phyloP scores from a whole-genome alignment of 495 filamentous ascomycete genomes.

The Neurospora tetraspora region DNA sequence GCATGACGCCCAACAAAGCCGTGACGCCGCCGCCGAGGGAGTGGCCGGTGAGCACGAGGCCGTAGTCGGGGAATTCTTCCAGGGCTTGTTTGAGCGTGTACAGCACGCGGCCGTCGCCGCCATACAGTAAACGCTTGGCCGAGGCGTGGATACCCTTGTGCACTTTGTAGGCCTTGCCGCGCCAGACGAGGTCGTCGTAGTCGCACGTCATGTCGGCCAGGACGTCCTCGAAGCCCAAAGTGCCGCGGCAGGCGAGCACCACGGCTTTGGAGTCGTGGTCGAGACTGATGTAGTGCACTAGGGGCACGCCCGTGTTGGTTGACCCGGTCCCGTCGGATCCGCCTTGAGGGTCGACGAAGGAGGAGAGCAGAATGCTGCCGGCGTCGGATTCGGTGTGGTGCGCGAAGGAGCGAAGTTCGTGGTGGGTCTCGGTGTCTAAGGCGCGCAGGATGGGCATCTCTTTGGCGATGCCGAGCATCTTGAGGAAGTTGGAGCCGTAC shows the following conservation, averaged over 20 bases:
- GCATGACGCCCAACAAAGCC: slow-evolving; percentile 62
- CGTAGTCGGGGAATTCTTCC: slow-evolving; percentile 61
- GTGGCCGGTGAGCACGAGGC: slow-evolving; percentile 67
- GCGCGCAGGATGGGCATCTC: slow-evolving; percentile 35
- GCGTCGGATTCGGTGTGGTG: slow-evolving; percentile 58
- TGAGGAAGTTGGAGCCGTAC: slow-evolving; percentile 62
- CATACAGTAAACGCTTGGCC: slow-evolving; percentile 57
- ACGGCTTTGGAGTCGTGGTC: slow-evolving; percentile 72
- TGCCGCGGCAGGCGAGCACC: slow-evolving; percentile 66
- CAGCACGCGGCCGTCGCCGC: slow-evolving; percentile 54
- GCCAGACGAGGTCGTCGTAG: slow-evolving; percentile 61
- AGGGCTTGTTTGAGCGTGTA: slow-evolving; percentile 59
- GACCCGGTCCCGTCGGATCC: slow-evolving; percentile 62
- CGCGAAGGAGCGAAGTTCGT: slow-evolving; percentile 63
- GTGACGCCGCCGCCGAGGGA: slow-evolving; percentile 70
- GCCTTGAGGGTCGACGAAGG: slow-evolving; percentile 65
- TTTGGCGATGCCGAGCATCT: slow-evolving; percentile 54
- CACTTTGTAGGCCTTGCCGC: slow-evolving; percentile 58
- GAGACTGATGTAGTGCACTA: slow-evolving; percentile 69
- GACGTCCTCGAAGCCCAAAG: slow-evolving; percentile 71
- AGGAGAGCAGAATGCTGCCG: slow-evolving; percentile 62
- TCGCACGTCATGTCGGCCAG: slow-evolving; percentile 76
- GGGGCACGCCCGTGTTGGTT: slow-evolving; percentile 62
- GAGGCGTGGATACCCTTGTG: slow-evolving; percentile 81
- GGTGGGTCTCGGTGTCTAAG: slow-evolving; percentile 41